Evolutionary conservation across 768 basidiomycete genomes (phyloP), one percentile per base, ranked within the genome.

Genomic region (Russula brevipes): DNA sequence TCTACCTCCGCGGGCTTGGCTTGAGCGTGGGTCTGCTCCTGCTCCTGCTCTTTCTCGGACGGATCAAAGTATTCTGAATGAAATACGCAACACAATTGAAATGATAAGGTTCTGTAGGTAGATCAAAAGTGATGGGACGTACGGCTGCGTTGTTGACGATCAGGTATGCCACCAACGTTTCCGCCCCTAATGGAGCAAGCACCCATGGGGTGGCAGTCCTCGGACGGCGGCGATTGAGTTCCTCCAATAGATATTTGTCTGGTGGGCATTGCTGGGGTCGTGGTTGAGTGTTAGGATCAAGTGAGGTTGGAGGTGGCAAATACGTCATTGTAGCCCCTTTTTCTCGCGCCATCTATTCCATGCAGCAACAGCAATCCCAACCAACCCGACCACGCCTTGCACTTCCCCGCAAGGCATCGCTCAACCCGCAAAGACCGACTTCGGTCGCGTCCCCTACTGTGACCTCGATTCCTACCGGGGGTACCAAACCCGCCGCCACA

Each of bases 401-500:
- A 16, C 39, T 19, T 14, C 6, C 61, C 0, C 62, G 62, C 62
- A 54, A 17, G 10, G 3, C 62, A 2, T 63, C 62, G 3, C 47
- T 63, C 31, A 12, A 33, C 33, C 19, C 59, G 17, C 62, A 5
- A 35, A 59, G 46, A 59, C 44, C 62, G 10, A 8, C 46, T 8
- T 39, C 44, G 1, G 17, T 46, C n/a, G 36, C 42, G 12, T n/a
- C 62, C 16, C 51, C 62, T 2, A 24, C 17, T 4, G 41, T 53
- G 3, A 35, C 2, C 8, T 31, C 61, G 19, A 10, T 56, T 4
- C 44, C 53, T 16, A 30, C 51, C 8, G 58, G 41, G 1, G 41
- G 31, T 16, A 19, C 50, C 44, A 65, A 65, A 57, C 36, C 61
- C 50, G 50, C 63, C 33, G 60, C 64, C 41, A 77, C 81, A 1